These are phyloP conservation scores for Fusarium nurragi DNA, from an alignment of 2,329 filamentous ascomycete genomes.

Conservation along the genomic window DNA sequence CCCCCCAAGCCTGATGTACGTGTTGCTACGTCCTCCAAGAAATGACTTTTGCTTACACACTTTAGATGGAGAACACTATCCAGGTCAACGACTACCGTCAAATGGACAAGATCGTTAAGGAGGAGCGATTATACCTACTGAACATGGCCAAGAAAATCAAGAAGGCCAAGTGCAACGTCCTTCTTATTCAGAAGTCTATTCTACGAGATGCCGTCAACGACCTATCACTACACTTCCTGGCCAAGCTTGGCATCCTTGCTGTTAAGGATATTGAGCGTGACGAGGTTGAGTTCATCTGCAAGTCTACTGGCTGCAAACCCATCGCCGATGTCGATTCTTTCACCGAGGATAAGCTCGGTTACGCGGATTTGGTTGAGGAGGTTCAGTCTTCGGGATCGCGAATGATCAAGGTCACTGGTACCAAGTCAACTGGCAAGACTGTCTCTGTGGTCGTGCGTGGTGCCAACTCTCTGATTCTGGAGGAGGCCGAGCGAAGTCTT, in stretches of 20 bases:
- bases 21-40: conserved; percentile 20
- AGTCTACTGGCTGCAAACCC: conserved; percentile 98
- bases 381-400: conserved; percentile 85
- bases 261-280: conserved; percentile 99
- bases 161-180: conserved; percentile 99
- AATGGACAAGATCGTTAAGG: conserved; percentile 99
- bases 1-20: conserved; percentile 94
- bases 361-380: conserved; percentile 93
- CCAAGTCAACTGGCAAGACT: conserved; percentile 84
- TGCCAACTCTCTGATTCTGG: conserved; percentile 92
- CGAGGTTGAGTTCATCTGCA: conserved; percentile 99
- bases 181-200: conserved; percentile 98
- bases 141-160: conserved; percentile 99
- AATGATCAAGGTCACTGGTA: conserved; percentile 94
- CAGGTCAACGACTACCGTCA: conserved; percentile 99
- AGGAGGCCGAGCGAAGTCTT: conserved; percentile 95
- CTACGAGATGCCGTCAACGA: conserved; percentile 98
- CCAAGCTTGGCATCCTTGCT: conserved; percentile 93
- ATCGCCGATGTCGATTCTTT: conserved; percentile 99
- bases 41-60: conserved; percentile 29
- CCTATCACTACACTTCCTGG: conserved; percentile 94
- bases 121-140: conserved; percentile 96
- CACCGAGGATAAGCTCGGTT: conserved; percentile 96
- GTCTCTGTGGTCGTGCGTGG: conserved; percentile 94
- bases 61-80: conserved; percentile 98